These are phyloP conservation scores for Boletus patriciae DNA, from an alignment of 768 basidiomycete genomes.

Conservation along the genomic window DNA sequence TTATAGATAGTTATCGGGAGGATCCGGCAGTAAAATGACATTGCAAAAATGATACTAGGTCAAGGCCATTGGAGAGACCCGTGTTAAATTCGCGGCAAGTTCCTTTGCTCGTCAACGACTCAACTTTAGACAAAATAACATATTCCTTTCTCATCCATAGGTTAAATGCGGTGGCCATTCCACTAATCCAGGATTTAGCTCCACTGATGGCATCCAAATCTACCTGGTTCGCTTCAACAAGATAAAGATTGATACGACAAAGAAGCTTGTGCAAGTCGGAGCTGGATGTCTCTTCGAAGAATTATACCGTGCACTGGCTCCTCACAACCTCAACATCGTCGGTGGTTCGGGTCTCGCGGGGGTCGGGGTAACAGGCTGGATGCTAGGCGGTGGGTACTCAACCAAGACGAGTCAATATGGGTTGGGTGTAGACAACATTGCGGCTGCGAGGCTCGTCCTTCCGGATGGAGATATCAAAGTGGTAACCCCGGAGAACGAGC, in stretches of 20 bases:
- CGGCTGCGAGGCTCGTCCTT: conserved; percentile 27
- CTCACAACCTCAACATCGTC: conserved; percentile 16
- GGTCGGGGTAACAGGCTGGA: conserved; percentile 34
- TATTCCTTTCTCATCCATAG: conserved; percentile 8
- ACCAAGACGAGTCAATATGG: conserved; percentile 36
- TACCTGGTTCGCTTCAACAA: conserved; percentile 26
- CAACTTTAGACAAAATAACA: neutral
- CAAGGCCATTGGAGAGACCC: conserved; percentile 1
- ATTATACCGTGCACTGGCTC: conserved; percentile 22
- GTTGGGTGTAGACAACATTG: conserved; percentile 36
- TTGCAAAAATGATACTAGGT: neutral
- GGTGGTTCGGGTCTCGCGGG: conserved; percentile 24
- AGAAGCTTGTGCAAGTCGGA: conserved; percentile 19
- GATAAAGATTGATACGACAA: neutral
- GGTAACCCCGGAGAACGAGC: neutral
- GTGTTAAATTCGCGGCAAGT: conserved; percentile 12
- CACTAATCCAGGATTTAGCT: conserved; percentile 30
- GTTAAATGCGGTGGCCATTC: conserved; percentile 36
- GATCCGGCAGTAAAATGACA: neutral
- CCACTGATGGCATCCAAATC: conserved; percentile 32
- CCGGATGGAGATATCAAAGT: conserved; percentile 27
- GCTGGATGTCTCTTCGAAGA: conserved; percentile 30
- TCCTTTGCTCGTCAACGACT: neutral
- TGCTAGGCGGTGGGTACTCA: conserved; percentile 37
- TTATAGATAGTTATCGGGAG: too few species aligned